phyloP scores from a whole-genome alignment of 2,329 filamentous ascomycete genomes.

The Curvularia eragrostidis region DNA sequence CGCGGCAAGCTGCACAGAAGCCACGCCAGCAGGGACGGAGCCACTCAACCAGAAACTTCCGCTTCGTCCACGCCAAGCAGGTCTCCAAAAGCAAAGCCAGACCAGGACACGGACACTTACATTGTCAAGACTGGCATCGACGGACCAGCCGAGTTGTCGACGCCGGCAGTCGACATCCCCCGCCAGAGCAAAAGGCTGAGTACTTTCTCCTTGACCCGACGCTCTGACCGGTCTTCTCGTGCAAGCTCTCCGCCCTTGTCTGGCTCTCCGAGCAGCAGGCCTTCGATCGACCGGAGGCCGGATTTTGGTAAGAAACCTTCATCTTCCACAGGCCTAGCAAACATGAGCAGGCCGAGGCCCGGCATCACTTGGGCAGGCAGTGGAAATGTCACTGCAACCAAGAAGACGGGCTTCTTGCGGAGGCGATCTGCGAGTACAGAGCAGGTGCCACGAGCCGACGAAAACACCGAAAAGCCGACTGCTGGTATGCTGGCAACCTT shows the following conservation, averaged over 20 bases:
- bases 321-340: constrained; percentile 41
- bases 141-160: constrained; percentile 32
- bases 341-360: constrained; percentile 35
- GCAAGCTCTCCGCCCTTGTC: constrained; percentile 47
- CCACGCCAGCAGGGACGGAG: constrained; percentile 14
- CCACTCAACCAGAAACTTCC: constrained; percentile 8
- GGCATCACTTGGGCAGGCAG: constrained; percentile 43
- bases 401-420: constrained; percentile 34
- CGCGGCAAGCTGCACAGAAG: constrained; percentile 34
- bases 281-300: constrained; percentile 27
- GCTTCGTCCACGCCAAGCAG: constrained; percentile 6
- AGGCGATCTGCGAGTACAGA: constrained; percentile 50
- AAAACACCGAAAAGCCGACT: constrained; percentile 37
- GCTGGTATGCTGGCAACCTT: constrained; percentile 46
- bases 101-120: constrained; percentile 26
- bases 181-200: constrained; percentile 41
- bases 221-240: constrained; percentile 47
- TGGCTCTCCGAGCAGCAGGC: constrained; percentile 47
- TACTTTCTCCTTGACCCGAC: constrained; percentile 49
- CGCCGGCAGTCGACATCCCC: constrained; percentile 33
- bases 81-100: constrained; percentile 12
- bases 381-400: constrained; percentile 25
- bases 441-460: constrained; percentile 34
- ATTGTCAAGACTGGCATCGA: constrained; percentile 42
- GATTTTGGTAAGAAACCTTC: constrained; percentile 28